A percentile compares a stretch with the other conserved stretches of the same genome.
phyloP scores from a whole-genome alignment of 108 stramenopile species.

The Nannochloropsis granulata region DNA sequence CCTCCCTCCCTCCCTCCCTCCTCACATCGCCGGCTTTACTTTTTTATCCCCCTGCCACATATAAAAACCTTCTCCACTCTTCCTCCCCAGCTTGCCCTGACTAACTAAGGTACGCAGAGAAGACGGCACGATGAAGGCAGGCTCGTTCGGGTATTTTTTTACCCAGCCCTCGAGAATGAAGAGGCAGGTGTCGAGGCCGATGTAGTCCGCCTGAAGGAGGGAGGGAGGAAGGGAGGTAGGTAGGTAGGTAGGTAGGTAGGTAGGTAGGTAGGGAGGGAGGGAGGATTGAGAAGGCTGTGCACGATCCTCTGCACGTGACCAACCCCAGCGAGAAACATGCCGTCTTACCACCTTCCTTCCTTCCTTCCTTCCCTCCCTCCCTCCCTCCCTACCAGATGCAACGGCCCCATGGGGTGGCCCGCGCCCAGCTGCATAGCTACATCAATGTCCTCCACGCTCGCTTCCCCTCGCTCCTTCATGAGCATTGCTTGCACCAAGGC shows the following conservation, averaged over 20 bases:
- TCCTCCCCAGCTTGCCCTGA: conserved; percentile 2
- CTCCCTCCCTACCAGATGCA: conserved; percentile 4
- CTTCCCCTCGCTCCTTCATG: conserved; percentile 86
- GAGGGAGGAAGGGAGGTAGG: conserved; percentile 45
- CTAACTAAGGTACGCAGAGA: background rate
- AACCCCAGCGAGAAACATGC: too few species aligned
- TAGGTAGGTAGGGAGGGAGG: too few species aligned
- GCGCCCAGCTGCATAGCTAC: conserved; percentile 89
- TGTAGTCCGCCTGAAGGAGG: conserved; percentile 51
- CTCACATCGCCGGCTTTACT: background rate
- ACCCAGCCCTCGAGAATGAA: conserved; percentile 70
- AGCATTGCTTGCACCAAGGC: conserved; percentile 48
- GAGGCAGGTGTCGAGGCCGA: conserved; percentile 82
- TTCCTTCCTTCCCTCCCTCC: background rate
- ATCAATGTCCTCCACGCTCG: conserved; percentile 78
- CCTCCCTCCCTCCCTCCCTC: background rate
- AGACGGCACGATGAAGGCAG: conserved; percentile 48
- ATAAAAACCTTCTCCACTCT: conserved; percentile 9
- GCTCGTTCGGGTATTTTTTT: conserved; percentile 57
- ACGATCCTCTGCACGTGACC: too few species aligned
- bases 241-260: conserved; percentile 1
- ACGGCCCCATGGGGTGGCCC: conserved; percentile 95
- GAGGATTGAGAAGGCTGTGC: too few species aligned
- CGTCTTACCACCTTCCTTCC: background rate
- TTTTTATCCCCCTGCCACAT: conserved; percentile 12